A percentile compares a stretch with the other conserved stretches of the same genome.
These are phyloP conservation scores for Claviceps monticola DNA, from an alignment of 2,329 filamentous ascomycete genomes.

Conservation along the genomic window DNA sequence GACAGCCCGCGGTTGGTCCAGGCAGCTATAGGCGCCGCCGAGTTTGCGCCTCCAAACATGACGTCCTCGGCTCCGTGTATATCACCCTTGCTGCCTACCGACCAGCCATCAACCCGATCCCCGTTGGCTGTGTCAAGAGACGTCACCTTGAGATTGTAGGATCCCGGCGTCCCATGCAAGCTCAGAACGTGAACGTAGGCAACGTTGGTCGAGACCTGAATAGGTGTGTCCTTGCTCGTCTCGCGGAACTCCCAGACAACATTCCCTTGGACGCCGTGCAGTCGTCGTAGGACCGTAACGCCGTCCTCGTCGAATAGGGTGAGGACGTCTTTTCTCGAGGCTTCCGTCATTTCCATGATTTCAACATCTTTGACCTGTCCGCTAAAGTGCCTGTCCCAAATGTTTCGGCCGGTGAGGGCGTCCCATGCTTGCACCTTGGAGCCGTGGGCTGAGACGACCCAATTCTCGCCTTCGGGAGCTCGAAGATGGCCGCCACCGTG, in stretches of 20 bases:
- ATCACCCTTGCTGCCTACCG: conserved; percentile 60
- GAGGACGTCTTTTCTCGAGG: conserved; percentile 54
- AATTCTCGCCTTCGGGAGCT: conserved; percentile 66
- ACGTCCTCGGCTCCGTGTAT: conserved; percentile 50
- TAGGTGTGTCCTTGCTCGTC: conserved; percentile 52
- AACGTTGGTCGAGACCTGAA: conserved; percentile 60
- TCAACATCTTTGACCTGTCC: conserved; percentile 57
- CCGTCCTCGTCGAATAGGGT: conserved; percentile 49
- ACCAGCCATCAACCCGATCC: conserved; percentile 55
- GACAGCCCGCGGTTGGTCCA: conserved; percentile 54
- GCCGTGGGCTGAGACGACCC: conserved; percentile 60
- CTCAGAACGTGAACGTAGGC: conserved; percentile 64
- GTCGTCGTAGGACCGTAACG: conserved; percentile 47
- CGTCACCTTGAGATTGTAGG: conserved; percentile 64
- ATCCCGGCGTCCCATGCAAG: conserved; percentile 53
- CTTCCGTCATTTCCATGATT: conserved; percentile 57
- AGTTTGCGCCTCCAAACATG: conserved; percentile 63
- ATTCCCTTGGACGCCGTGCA: conserved; percentile 59
- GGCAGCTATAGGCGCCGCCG: conserved; percentile 58
- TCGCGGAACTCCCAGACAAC: conserved; percentile 70
- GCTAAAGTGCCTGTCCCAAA: conserved; percentile 55
- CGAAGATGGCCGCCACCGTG: conserved; percentile 42
- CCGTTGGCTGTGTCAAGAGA: conserved; percentile 62
- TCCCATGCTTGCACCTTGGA: conserved; percentile 67
- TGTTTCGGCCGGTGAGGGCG: conserved; percentile 62